Base-by-base conservation (phyloP, 345 rosid species). In the Orychophragmus violaceus region DNA sequence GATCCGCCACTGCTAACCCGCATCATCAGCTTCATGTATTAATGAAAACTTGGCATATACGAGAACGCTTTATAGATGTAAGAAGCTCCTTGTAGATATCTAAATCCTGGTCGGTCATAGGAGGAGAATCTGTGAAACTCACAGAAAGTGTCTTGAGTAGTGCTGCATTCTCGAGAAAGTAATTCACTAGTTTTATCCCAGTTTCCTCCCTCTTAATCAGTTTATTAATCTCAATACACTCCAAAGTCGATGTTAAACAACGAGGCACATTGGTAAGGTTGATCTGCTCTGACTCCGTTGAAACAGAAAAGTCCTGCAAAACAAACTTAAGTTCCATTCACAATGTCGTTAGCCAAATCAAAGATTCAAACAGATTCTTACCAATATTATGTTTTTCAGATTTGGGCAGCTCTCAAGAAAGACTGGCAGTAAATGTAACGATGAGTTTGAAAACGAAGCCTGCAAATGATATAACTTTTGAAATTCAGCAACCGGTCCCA, bases 101-200 rank as follows among this genome's bases (percentile, higher is more conserved):
- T 33, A 21, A 14, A 7, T 49, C 48, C 11, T 32, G 1, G 44
- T 41, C 18, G 27, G 51, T 5, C 14, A 14, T 21, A n/a, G n/a
- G n/a, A 5, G 29, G 55, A 62, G 28, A 46, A 16, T 44, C 23
- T 3, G 3, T 1, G 3, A 62, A 49, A 37, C 29, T 30, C 21
- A 65, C 0, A 18, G 6, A 14, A 1, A 52, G 29, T 41, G 42
- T 54, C 53, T 66, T 55, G 11, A 66, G 54, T 0, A 55, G 24
- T 41, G 14, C 17, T 41, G 70, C 19, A 42, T 66, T 55, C 41
- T 55, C 44, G 21, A 66, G 62, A 54, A 66, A 66, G 32, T 66
- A 66, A 1, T 21, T 66, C 17, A 22, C 45, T 1, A 66, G 0
- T 21, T 44, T 14, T 0, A 14, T 45, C 49, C 16, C 21, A 6